Base-by-base conservation (phyloP, 179 eudicot genomes). In the Silene vulgaris region DNA sequence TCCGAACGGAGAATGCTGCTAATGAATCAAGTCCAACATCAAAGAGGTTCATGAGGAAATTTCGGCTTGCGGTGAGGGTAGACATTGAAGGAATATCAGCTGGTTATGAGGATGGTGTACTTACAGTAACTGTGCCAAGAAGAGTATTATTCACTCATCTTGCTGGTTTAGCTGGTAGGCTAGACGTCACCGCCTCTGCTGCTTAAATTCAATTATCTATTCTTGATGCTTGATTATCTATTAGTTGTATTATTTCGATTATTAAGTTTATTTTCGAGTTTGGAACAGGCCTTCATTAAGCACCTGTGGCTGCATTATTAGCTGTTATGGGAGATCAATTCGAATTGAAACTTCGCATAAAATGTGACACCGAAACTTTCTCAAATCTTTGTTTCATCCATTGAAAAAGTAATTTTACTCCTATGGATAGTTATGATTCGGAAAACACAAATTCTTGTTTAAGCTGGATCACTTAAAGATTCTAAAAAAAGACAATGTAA, bases 51-150 rank as follows among this genome's bases (percentile, higher is more conserved):
- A 80, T 50, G 84, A 85, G 84, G 80, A 91, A 88, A 64, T 90
- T 91, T 74, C 74, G 92, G 83, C 86, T 91, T 17, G 95, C 95
- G 7, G 73, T 72, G 0, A 64, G 77, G 79, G 74, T 88, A 6
- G 91, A 91, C 70, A 65, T 85, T 8, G 81, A 87, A 14, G 86
- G 89, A 40, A 87, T 91, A 75, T 87, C 90, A 37, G 95, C 95
- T 23, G 84, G 88, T 32, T 88, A 91, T 65, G 91, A 82, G 52
- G 78, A 85, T 81, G 95, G 97, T 57, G 94, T 91, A 4, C 74
- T 90, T 66, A 91, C 87, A 4, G 88, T 90, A 3, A 87, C 87
- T 61, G 91, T 91, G 76, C 95, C 95, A 3, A 85, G 90, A 37
- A 86, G 88, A 76, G 87, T 85, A 0, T 87, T 91, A 37, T 74